Percentiles rank a stretch among this genome's conserved stretches.
Evolutionary conservation across 208 protist species (phyloP).

Genomic region (Wallacemonas rigidus): DNA sequence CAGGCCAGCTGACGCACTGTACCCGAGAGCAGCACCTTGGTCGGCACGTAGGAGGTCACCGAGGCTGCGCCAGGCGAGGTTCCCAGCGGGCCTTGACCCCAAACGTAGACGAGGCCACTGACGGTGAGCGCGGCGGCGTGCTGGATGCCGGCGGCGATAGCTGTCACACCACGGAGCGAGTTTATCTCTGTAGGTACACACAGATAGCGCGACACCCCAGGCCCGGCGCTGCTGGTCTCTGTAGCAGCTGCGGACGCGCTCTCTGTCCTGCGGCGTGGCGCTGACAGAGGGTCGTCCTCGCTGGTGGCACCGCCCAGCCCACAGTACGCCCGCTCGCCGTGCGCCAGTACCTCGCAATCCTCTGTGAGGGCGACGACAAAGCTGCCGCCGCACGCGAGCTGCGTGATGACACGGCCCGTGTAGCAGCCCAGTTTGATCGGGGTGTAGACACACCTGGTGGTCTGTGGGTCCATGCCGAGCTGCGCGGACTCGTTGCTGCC

Average conservation of each 20-base stretch:
- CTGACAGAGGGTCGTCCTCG: background rate
- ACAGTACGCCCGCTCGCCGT: constrained; percentile 67
- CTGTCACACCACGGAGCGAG: constrained; percentile 35
- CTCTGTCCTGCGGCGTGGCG: background rate
- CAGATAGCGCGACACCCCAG: constrained; percentile 4
- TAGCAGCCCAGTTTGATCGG: constrained; percentile 47
- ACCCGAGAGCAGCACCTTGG: constrained; percentile 50
- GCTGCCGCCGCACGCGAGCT: constrained; percentile 73
- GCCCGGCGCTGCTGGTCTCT: background rate
- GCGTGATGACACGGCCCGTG: constrained; percentile 34
- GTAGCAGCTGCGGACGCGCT: background rate
- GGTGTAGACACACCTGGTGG: constrained; percentile 29
- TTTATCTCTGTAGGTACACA: constrained; percentile 29
- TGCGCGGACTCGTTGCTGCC: constrained; percentile 66
- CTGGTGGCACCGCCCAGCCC: constrained; percentile 25
- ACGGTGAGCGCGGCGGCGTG: constrained; percentile 71
- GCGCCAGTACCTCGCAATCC: constrained; percentile 52
- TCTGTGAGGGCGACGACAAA: constrained; percentile 68
- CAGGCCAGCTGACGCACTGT: constrained; percentile 61
- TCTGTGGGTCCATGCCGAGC: constrained; percentile 24
- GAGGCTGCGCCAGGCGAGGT: constrained; percentile 15
- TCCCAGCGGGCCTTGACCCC: constrained; percentile 60
- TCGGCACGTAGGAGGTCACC: constrained; percentile 29
- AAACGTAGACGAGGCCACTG: constrained; percentile 57
- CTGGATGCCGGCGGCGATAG: constrained; percentile 53